Base-by-base conservation (phyloP, 2,329 filamentous ascomycete genomes). In the Fusarium sp. region DNA sequence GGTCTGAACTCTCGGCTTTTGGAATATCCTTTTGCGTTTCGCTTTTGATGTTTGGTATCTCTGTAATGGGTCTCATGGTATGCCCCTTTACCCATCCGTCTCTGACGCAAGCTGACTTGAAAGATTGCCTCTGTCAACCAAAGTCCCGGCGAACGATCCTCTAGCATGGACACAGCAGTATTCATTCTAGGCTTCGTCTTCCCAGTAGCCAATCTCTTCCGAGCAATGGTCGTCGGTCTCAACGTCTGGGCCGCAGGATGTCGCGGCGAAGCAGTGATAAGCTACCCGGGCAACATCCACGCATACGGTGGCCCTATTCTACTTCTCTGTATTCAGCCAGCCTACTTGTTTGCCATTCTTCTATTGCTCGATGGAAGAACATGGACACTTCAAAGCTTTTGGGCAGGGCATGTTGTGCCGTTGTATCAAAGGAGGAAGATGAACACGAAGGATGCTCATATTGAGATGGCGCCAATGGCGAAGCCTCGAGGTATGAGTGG, bases 221-320 rank as follows among this genome's bases (percentile, higher is more conserved):
- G 49, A 6, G 49, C 49, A 6, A 60, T 56, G 57, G 57, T 33
- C 4, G 49, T 60, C 2, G 57, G 49, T 5, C 49, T 60, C n/a
- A 60, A 60, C 10, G 49, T 56, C 15, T 60, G 40, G 49, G 49
- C 49, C 9, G 57, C 49, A 6, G 49, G 27, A 20, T 60, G 57
- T 56, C 57, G 57, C 26, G 38, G 38, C 1, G 13, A 60, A 15
- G 40, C 40, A 14, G 38, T 32, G 17, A 60, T 56, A 26, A 17
- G 49, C 9, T 56, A 60, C 3, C n/a, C 57, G 5, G 49, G 37
- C 1, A 56, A 38, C 6, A 60, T 60, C 7, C 40, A 60, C 11
- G 49, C 32, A 18, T 60, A 60, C 35, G 49, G 49, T 2, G 57
- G 57, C 6, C 40, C 57, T 8, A 38, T 60, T 13, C 49, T 60